A percentile compares a stretch with the other conserved stretches of the same genome.
Conservation (phyloP, 140 eudicot genomes). For the Ambrosia hybrid region DNA sequence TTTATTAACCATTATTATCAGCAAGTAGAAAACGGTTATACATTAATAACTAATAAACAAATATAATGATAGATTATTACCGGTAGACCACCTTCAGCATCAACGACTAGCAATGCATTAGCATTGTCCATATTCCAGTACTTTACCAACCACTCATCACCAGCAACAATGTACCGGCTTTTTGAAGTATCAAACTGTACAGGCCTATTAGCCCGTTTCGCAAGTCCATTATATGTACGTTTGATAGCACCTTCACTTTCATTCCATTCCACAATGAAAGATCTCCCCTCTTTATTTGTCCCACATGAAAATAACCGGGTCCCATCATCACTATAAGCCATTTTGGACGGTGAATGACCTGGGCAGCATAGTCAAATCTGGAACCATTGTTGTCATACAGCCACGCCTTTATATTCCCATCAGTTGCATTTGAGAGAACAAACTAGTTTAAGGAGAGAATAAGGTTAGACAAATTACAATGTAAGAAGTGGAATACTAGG, state of each 20-base stretch:
- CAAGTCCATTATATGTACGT: conserved; percentile 67
- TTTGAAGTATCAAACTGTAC: conserved; percentile 76
- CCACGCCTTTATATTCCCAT: conserved; percentile 79
- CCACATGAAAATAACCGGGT: conserved; percentile 90
- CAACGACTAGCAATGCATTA: conserved; percentile 45
- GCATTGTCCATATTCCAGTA: conserved; percentile 82
- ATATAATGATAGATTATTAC: conserved; percentile 32
- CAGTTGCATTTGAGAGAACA: conserved; percentile 67
- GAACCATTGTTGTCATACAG: conserved; percentile 65
- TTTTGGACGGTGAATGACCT: conserved; percentile 63
- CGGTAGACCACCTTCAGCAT: conserved; percentile 79
- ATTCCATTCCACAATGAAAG: conserved; percentile 82
- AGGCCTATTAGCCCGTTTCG: conserved; percentile 64
- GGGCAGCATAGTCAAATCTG: conserved; percentile 82
- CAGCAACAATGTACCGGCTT: conserved; percentile 75
- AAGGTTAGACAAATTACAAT: no score
- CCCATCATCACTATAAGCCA: conserved; percentile 76
- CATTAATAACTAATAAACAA: not conserved
- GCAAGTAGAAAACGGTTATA: not conserved
- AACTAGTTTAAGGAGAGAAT: conserved; percentile 31
- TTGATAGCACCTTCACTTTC: conserved; percentile 85
- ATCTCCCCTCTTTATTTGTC: conserved; percentile 75
- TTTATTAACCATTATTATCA: not conserved
- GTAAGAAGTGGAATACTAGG: no score
- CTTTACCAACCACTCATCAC: conserved; percentile 66